phyloP scores from a whole-genome alignment of 371 early-diverging fungal genomes.

The Mortierella sp. region DNA sequence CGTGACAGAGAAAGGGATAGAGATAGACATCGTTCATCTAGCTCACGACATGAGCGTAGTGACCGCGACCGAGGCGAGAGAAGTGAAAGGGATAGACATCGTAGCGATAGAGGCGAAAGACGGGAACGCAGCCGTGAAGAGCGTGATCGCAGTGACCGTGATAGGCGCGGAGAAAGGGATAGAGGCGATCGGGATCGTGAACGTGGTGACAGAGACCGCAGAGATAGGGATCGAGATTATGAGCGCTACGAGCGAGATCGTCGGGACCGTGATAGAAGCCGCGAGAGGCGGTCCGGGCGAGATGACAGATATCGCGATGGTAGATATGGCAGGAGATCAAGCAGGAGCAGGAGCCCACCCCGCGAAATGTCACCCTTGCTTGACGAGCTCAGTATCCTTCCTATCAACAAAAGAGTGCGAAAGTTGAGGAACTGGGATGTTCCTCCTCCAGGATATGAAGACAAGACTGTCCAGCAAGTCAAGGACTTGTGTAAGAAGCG shows the following conservation, averaged over 20 bases:
- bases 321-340: slow-evolving; percentile 60
- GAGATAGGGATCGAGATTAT: slow-evolving; percentile 57
- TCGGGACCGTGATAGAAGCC: slow-evolving; percentile 43
- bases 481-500: slow-evolving; percentile 83
- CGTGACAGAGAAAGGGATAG: slow-evolving; percentile 52
- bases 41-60: slow-evolving; percentile 55
- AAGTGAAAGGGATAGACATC: slow-evolving; percentile 58
- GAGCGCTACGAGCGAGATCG: slow-evolving; percentile 53
- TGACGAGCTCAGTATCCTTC: slow-evolving; percentile 63
- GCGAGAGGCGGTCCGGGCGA: slow-evolving; percentile 56
- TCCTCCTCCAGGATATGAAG: slow-evolving; percentile 93
- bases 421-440: slow-evolving; percentile 95
- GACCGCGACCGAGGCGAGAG: slow-evolving; percentile 51
- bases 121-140: slow-evolving; percentile 40
- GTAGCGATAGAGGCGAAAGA: slow-evolving; percentile 58
- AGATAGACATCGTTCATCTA: slow-evolving; percentile 53
- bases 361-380: slow-evolving; percentile 64
- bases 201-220: slow-evolving; percentile 42
- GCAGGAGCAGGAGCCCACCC: slow-evolving; percentile 62
- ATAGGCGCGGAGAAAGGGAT: slow-evolving; percentile 58
- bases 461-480: slow-evolving; percentile 88
- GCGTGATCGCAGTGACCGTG: slow-evolving; percentile 52
- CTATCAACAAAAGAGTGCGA: slow-evolving; percentile 83
- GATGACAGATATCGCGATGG: slow-evolving; percentile 55
- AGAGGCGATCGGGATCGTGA: slow-evolving; percentile 24